phyloP scores from a whole-genome alignment of 768 basidiomycete genomes.

The Naganishia kalamii region DNA sequence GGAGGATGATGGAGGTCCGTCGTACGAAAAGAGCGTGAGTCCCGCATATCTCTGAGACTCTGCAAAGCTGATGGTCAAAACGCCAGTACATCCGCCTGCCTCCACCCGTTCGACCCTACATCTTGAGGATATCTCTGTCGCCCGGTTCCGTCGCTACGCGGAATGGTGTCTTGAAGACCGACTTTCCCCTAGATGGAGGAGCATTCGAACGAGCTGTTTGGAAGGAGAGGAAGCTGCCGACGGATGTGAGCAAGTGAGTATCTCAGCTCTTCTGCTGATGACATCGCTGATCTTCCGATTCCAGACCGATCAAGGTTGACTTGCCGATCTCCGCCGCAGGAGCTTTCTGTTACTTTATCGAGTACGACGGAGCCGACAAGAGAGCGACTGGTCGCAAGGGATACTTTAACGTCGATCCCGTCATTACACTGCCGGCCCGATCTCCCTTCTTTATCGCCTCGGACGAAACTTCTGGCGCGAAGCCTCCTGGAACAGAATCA shows the following conservation, averaged over 20 bases:
- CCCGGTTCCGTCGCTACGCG: constrained; percentile 85
- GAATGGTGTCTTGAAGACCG: constrained; percentile 89
- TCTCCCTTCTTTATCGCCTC: constrained; percentile 57
- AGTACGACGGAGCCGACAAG: constrained; percentile 60
- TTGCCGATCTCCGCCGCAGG: constrained; percentile 94
- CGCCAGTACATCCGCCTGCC: constrained; percentile 88
- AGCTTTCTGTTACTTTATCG: constrained; percentile 90
- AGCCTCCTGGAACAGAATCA: constrained; percentile 40
- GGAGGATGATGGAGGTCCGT: constrained; percentile 84
- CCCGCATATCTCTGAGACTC: not conserved
- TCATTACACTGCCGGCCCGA: constrained; percentile 68
- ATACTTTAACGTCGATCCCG: constrained; percentile 93
- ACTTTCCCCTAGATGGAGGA: constrained; percentile 92
- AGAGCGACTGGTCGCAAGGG: constrained; percentile 78
- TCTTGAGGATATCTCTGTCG: constrained; percentile 81
- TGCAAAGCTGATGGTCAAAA: not conserved
- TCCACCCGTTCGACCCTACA: constrained; percentile 78
- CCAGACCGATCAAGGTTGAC: constrained; percentile 86
- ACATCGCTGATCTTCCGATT: not conserved
- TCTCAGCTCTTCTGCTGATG: not conserved
- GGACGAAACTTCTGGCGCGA: constrained; percentile 27
- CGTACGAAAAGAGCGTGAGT: constrained; percentile 73
- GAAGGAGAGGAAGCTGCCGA: constrained; percentile 55
- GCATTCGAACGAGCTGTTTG: constrained; percentile 69
- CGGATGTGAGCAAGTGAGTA: constrained; percentile 54